Base-by-base conservation (phyloP, 2,329 filamentous ascomycete species). In the Phoma sp. region DNA sequence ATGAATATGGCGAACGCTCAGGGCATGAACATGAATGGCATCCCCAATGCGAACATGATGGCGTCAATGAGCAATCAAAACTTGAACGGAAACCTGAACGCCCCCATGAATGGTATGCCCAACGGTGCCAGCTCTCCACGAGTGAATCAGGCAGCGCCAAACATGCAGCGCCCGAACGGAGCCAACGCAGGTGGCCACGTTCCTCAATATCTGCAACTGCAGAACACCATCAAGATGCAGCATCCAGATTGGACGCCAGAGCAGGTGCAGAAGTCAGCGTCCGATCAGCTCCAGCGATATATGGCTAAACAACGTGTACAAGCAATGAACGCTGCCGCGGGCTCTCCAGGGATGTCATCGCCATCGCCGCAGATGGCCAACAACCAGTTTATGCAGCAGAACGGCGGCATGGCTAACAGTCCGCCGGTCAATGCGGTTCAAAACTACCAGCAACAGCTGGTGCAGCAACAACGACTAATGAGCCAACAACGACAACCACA, bases 391-490 rank as follows among this genome's bases (percentile, higher is more conserved):
- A 58, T 73, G 33, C 67, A 69, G 43, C 65, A 63, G 19, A 74
- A 71, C 25, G 65, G 64, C 40, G 62, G 62, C 35, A 69, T 69
- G 61, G 64, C 63, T 37, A 68, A 62, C 32, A 71, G 65, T 51
- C 65, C 72, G 21, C 69, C 70, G 22, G 68, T 70, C 32, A 73
- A 67, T 35, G 67, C 71, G 19, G 72, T 74, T 31, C 71, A 74
- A 46, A 69, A 70, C 31, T 76, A 75, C 52, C 72, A 75, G 46
- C 65, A 69, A 47, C 72, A 75, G 44, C 68, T 76, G 50, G 66
- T 73, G 32, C 69, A 73, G 50, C 74, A 75, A 55, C 73, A 76
- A 57, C 70, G 69, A 47, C 60, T 74, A 61, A 71, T 76, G 72
- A 72, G 65, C 57, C 70, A 72, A 55, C 53, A 56, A 51, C 53